Conservation (phyloP, 2,329 filamentous ascomycete genomes). For the Fusarium tuaranense region DNA sequence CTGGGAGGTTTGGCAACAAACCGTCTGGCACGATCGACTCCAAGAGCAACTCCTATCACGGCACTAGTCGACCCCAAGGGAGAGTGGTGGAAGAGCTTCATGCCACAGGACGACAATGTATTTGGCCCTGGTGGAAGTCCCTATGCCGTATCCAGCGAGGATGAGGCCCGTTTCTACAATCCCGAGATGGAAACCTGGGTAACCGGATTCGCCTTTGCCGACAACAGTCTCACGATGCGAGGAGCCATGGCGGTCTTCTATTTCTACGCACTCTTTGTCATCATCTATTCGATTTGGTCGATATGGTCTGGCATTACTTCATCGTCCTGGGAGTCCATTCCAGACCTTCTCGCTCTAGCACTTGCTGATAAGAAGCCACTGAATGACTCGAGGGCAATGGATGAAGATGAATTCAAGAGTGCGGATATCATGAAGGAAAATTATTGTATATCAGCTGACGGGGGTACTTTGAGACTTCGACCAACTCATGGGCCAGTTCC, state of each 20-base stretch:
- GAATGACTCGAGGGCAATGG: not conserved
- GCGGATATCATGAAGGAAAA: conserved; percentile 11
- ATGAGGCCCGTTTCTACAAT: conserved; percentile 6
- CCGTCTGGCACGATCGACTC: conserved; percentile 22
- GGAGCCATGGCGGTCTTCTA: conserved; percentile 17
- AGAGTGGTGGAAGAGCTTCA: conserved; percentile 37
- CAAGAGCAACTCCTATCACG: conserved; percentile 15
- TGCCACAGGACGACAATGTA: conserved; percentile 26
- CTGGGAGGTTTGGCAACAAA: conserved; percentile 26
- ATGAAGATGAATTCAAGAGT: not conserved
- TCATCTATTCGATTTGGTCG: conserved; percentile 14
- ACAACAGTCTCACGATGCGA: conserved; percentile 19
- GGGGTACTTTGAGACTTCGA: not conserved
- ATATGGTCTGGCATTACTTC: conserved; percentile 21
- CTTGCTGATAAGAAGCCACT: not conserved
- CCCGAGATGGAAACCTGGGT: conserved; percentile 38
- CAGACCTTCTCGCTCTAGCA: conserved; percentile 14
- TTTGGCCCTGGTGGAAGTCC: conserved; percentile 34
- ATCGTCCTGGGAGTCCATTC: conserved; percentile 13
- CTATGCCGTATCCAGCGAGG: conserved; percentile 19
- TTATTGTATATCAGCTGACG: conserved; percentile 15
- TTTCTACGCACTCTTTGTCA: conserved; percentile 6
- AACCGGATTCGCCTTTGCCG: conserved; percentile 32
- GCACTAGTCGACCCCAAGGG: conserved; percentile 14
- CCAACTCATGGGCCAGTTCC: not conserved